Base-by-base conservation (phyloP, 495 filamentous ascomycete genomes). In the Chaetomidium leptoderma region DNA sequence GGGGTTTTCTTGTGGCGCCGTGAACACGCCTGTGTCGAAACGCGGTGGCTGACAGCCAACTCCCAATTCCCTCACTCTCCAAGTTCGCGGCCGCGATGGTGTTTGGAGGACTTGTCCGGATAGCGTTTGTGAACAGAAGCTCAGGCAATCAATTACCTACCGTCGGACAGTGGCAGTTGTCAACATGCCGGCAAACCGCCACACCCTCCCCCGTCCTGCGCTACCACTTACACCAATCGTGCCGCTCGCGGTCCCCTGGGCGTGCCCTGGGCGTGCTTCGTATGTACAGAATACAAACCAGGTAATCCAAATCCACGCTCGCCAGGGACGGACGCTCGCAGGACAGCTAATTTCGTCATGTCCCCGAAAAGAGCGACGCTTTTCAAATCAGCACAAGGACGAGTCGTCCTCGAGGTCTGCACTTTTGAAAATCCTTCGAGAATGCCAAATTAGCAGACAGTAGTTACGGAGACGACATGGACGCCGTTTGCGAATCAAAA, bases 11-110 rank as follows among this genome's bases (percentile, higher is more conserved):
- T 48, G 16, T 6, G 48, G 48, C 48, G 48, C 59, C 32, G 53
- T 53, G 13, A 47, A 39, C 52, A 52, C 30, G 45, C 53, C 47
- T 32, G 23, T 24, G 29, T 11, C 37, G 45, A 61, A 61, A 61
- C 53, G 43, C 54, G 32, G 59, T 53, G 59, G 59, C 54, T 53
- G 53, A 17, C 24, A 21, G 11, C 2, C 35, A 50, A 26, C n/a
- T n/a, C n/a, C n/a, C n/a, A 32, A 14, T 42, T 36, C 30, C 21
- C 17, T 17, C 29, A 21, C 16, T 17, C 5, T 33, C 2, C 19
- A 29, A 9, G 9, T 16, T 36, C 14, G 21, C 21, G 13, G 4
- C 14, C 7, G 49, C 48, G 6, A n/a, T 36, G n/a, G n/a, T 36
- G 17, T n/a, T n/a, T n/a, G n/a, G n/a, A n/a, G n/a, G n/a, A n/a